Base-by-base conservation (phyloP, 2,329 filamentous ascomycete species). In the Chrysoporthe austroafricana region DNA sequence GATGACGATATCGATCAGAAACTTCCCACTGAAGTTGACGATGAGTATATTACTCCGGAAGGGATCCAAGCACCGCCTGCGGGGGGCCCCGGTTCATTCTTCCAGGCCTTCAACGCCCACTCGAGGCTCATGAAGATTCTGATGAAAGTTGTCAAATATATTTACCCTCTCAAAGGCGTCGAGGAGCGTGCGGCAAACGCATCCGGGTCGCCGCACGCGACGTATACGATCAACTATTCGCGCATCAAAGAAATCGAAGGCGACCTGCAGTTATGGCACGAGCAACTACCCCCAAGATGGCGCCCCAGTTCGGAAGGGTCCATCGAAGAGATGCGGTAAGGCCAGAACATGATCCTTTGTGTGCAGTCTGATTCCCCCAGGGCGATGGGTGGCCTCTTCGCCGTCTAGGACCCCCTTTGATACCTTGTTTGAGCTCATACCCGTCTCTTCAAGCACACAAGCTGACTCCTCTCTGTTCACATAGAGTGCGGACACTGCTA, bases 271-370 rank as follows among this genome's bases (percentile, higher is more conserved):
- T 78, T 82, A 52, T 92, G 89, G 89, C 85, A 87, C 60, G 86
- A 89, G 69, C 80, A 83, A 64, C 78, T 99, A 36, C 95, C 94
- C 0, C 84, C 89, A 72, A 87, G 89, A 64, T 88, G 97, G 79
- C 90, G 91, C 69, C 94, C 94, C 1, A 93, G 92, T 70, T 86
- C 90, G 0, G 93, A 96, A 62, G 91, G 90, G 0, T 85, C 90
- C 1, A 86, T 90, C 44, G 89, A 94, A 73, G 86, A 94, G 34
- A 86, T 94, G 73, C 86, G 93, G 92, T 93, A 85, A 81, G 86
- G 78, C 48, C 18, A 39, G 56, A 14, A n/a, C n/a, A 2, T 48
- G 34, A 16, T n/a, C 8, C 56, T 54, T 43, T 44, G 16, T 21
- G 8, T 46, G 18, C 7, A 18, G 34, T 57, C 44, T 26, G 21